These are phyloP conservation scores for Rhodotorula glutinis DNA, from an alignment of 1,284 basidiomycete genomes.

Conservation along the genomic window DNA sequence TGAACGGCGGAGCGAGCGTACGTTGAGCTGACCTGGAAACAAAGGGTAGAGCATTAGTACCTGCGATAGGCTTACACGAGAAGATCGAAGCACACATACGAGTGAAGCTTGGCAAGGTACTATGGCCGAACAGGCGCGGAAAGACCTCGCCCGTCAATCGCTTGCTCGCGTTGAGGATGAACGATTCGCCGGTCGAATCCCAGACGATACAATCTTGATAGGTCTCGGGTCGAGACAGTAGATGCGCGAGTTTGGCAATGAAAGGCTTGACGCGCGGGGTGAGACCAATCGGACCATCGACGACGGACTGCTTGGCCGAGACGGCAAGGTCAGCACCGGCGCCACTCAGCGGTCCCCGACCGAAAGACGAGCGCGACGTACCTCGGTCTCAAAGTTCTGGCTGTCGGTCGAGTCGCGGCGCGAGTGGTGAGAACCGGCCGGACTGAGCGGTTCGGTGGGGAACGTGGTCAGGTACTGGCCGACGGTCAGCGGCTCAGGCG, in stretches of 20 bases:
- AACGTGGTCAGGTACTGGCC: neutral
- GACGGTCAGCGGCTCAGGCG: neutral
- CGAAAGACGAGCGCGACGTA: neutral
- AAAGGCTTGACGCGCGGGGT: constrained; percentile 28
- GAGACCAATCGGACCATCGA: constrained; percentile 1
- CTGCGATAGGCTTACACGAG: neutral
- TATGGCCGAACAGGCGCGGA: constrained; percentile 20
- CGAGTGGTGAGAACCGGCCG: neutral
- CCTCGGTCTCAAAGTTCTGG: neutral
- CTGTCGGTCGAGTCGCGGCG: neutral
- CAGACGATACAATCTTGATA: constrained; percentile 29
- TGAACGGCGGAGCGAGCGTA: neutral
- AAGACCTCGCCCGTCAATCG: constrained; percentile 20
- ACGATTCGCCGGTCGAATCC: constrained; percentile 21
- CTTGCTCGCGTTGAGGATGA: constrained; percentile 26
- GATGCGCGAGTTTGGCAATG: constrained; percentile 26
- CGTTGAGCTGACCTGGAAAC: constrained; percentile 29
- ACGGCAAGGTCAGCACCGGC: neutral
- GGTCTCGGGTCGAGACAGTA: constrained; percentile 13
- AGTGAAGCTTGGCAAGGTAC: constrained; percentile 28
- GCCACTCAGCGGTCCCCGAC: no score
- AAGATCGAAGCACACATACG: constrained; percentile 7
- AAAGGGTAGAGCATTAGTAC: neutral
- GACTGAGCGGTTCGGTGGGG: neutral
- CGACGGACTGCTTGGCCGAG: neutral